Percentiles rank a stretch among this genome's conserved stretches.
Conservation (phyloP, 805 yeast species). For the Saccharomycodes ludwigii region DNA sequence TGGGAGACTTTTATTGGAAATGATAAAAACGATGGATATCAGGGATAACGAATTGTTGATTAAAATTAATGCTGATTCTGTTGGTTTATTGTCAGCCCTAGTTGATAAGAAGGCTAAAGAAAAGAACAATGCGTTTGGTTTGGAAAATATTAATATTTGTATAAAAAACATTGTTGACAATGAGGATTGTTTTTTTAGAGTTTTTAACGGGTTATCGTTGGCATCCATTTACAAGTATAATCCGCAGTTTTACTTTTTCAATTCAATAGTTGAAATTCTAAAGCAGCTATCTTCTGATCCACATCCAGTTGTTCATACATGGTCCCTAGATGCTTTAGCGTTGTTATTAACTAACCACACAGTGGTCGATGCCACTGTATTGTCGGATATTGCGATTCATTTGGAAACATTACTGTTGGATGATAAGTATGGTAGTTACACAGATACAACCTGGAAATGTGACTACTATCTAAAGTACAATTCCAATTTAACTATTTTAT, state of each 20-base stretch:
- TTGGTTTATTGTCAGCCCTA: slow-evolving; percentile 38
- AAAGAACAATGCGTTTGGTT: slow-evolving; percentile 9
- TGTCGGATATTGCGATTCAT: too few species aligned
- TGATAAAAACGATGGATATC: slow-evolving; percentile 31
- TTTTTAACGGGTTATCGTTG: slow-evolving; percentile 39
- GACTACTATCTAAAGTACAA: slow-evolving; percentile 37
- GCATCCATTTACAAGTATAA: slow-evolving; percentile 33
- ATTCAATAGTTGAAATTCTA: slow-evolving; percentile 41
- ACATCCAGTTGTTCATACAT: slow-evolving; percentile 71
- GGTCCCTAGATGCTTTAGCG: slow-evolving; percentile 51
- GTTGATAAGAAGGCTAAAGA: slow-evolving; percentile 16
- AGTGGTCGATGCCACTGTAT: too few species aligned
- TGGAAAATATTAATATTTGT: slow-evolving; percentile 37
- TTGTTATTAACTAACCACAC: slow-evolving; percentile 45
- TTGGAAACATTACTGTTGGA: slow-evolving; percentile 28
- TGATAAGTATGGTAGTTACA: slow-evolving; percentile 39
- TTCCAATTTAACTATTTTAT: slow-evolving; percentile 31
- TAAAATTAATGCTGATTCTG: slow-evolving; percentile 39
- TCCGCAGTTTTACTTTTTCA: slow-evolving; percentile 26
- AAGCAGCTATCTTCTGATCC: slow-evolving; percentile 61
- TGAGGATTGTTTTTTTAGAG: slow-evolving; percentile 52
- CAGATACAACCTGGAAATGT: slow-evolving; percentile 31
- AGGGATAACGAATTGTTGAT: slow-evolving; percentile 31
- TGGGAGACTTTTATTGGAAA: slow-evolving; percentile 35
- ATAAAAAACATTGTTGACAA: slow-evolving; percentile 56